Evolutionary conservation across 2,329 filamentous ascomycete species (phyloP).

Genomic region (Pseudogymnoascus pannorum): DNA sequence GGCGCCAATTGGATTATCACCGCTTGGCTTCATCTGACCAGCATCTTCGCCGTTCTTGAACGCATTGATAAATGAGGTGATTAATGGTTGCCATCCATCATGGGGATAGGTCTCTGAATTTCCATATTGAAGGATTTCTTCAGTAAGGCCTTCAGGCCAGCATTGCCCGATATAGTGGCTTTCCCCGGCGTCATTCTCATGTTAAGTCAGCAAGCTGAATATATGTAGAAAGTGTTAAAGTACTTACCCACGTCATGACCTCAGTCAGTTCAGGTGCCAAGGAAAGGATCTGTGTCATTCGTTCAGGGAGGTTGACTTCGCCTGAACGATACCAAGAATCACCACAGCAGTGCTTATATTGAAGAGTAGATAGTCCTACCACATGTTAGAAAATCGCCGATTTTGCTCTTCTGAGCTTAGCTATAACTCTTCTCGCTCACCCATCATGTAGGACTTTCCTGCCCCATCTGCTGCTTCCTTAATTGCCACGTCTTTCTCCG

Average conservation of each 20-base stretch:
- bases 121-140: constrained; percentile 27
- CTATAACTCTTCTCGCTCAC: constrained; percentile 11
- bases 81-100: constrained; percentile 30
- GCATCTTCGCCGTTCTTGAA: constrained; percentile 22
- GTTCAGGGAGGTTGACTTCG: constrained; percentile 30
- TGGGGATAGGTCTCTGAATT: constrained; percentile 22
- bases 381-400: neutral
- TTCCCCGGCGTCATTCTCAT: constrained; percentile 31
- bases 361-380: constrained; percentile 13
- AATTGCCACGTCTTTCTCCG: constrained; percentile 22
- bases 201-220: constrained; percentile 30
- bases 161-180: constrained; percentile 32
- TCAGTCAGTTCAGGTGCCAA: constrained; percentile 19
- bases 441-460: constrained; percentile 32
- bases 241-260: neutral
- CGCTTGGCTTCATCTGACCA: constrained; percentile 10
- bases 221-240: constrained; percentile 18
- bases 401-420: neutral
- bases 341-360: constrained; percentile 18
- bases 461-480: constrained; percentile 17
- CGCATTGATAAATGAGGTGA: constrained; percentile 31
- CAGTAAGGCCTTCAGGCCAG: constrained; percentile 24
- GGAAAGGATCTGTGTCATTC: constrained; percentile 31
- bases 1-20: constrained; percentile 22
- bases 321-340: constrained; percentile 27